phyloP scores from a whole-genome alignment of 2,329 filamentous ascomycete genomes.

The Botrytis paeoniae region DNA sequence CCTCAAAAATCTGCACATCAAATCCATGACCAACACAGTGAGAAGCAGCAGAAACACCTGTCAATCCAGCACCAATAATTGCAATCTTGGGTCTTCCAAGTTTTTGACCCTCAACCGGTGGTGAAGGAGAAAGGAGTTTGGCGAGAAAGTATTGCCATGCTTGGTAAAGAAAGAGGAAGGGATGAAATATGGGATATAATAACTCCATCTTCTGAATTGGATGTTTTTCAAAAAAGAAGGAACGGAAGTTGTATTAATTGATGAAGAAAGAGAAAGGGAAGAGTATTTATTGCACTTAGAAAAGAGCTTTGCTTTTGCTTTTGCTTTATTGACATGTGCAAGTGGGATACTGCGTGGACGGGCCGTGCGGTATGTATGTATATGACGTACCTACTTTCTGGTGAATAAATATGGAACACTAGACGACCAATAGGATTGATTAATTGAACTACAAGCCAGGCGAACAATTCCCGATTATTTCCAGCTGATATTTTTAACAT shows the following conservation, averaged over 20 bases:
- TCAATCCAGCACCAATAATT: slow-evolving; percentile 69
- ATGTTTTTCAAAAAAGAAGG: background rate
- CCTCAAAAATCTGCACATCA: slow-evolving; percentile 76
- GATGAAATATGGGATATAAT: slow-evolving; percentile 44
- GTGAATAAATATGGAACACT: background rate
- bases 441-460: background rate
- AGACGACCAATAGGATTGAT: background rate
- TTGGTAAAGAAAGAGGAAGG: slow-evolving; percentile 61
- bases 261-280: background rate
- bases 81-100: slow-evolving; percentile 65
- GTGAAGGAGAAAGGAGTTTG: slow-evolving; percentile 64
- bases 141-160: slow-evolving; percentile 62
- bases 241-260: background rate
- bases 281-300: background rate
- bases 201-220: slow-evolving; percentile 24
- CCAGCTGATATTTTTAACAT: background rate
- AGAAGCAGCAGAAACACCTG: slow-evolving; percentile 71
- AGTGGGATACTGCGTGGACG: background rate
- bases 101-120: slow-evolving; percentile 57
- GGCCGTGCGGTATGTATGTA: background rate
- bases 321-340: slow-evolving; percentile 5
- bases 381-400: background rate
- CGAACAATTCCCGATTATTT: background rate
- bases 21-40: slow-evolving; percentile 86
- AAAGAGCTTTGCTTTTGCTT: background rate